Evolutionary conservation across 208 protist species (phyloP).

Genomic region (Vickermania spadyakhi): DNA sequence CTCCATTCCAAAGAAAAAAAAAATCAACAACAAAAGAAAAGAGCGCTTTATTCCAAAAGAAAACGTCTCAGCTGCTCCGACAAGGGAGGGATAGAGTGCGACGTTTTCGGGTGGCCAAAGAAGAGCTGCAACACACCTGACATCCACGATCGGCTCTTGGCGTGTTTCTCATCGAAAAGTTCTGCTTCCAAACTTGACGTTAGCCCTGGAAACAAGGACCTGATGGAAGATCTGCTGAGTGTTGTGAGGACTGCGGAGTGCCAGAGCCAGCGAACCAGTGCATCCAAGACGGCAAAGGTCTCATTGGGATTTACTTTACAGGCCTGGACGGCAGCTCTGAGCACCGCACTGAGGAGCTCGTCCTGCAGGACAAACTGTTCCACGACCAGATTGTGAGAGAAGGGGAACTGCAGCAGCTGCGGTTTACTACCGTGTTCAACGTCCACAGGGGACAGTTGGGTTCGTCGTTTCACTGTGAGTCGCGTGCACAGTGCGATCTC

Average conservation of each 20-base stretch:
- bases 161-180: too few species aligned
- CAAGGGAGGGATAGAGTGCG: constrained; percentile 1
- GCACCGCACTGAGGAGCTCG: background rate
- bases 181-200: too few species aligned
- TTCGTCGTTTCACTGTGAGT: background rate
- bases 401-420: background rate
- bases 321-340: background rate
- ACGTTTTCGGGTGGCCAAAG: background rate
- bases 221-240: too few species aligned
- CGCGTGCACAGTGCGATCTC: background rate
- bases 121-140: too few species aligned
- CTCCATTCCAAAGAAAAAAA: background rate
- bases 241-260: background rate
- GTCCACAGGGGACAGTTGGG: background rate
- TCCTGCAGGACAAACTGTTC: background rate
- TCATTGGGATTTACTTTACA: background rate
- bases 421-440: background rate
- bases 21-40: background rate
- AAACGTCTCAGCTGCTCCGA: background rate
- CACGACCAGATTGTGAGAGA: background rate
- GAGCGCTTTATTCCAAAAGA: background rate
- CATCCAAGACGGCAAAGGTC: background rate
- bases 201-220: too few species aligned
- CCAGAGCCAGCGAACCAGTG: background rate
- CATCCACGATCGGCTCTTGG: too few species aligned